Base-by-base conservation (phyloP, 1,284 basidiomycete genomes). In the Stereum hirsutum region DNA sequence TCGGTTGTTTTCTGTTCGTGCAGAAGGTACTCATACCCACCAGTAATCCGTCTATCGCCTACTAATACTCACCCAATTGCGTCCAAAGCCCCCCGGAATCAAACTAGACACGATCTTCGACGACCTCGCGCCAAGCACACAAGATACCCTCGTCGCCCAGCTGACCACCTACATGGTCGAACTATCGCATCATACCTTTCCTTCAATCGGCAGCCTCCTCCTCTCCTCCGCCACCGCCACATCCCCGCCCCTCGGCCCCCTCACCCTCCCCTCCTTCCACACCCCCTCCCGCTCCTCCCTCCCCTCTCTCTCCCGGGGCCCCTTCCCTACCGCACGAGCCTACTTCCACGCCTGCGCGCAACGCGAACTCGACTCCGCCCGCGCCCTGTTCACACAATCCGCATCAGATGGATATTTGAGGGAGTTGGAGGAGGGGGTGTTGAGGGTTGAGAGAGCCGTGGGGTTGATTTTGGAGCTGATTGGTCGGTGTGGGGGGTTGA, bases 271-370 rank as follows among this genome's bases (percentile, higher is more conserved):
- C 11, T 48, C 50, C 14, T 64, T 61, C 52, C 60, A 53, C 44
- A 43, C 49, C 4, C 56, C 57, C 34, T 61, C 58, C 4, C 55
- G 62, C 32, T 52, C 54, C 3, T 49, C 51, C 17, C 43, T 64
- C 27, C 34, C 52, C 10, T n/a, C n/a, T n/a, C 44, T 64, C 34
- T 54, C 61, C 38, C 59, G 62, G 8, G 60, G 62, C 0, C 62
- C 62, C 0, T 64, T 58, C 39, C 34, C 32, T 5, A 52, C 52
- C 10, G 54, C 56, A 0, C 51, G 52, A 30, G 58, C 52, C 12
- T 64, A 63, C 44, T 59, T 60, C 42, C 41, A 52, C 8, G 60
- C 62, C 6, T 64, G 61, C 35, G 57, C 60, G 1, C 62, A 62
- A 41, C 54, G 62, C 15, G 62, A 64, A 42, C 52, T 61, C 21